Percentiles rank a stretch among this genome's conserved stretches.
Evolutionary conservation across 2,329 filamentous ascomycete genomes (phyloP).

Genomic region (Stagonosporopsis tanaceti): DNA sequence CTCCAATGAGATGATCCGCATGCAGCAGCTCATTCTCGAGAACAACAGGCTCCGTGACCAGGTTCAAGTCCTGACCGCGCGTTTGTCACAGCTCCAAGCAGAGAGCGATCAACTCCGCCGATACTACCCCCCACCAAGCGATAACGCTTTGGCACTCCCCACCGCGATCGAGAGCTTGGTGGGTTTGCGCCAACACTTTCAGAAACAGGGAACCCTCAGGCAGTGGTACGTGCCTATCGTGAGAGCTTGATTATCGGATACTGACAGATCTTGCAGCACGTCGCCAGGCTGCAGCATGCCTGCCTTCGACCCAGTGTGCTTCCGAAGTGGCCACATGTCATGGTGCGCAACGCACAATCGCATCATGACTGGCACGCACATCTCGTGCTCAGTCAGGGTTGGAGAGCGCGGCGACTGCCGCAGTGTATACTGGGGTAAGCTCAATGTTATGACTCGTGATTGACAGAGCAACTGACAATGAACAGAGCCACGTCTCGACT

Average conservation of each 20-base stretch:
- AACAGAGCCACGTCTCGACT: background rate
- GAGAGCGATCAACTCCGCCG: background rate
- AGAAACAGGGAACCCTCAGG: background rate
- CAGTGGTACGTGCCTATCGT: background rate
- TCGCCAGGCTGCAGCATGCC: background rate
- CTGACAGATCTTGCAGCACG: slow-evolving; percentile 1
- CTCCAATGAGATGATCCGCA: too few relatives aligned
- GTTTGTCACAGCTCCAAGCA: background rate
- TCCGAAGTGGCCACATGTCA: slow-evolving; percentile 8
- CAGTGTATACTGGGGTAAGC: slow-evolving; percentile 6
- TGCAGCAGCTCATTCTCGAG: background rate
- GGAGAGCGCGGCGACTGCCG: slow-evolving; percentile 3
- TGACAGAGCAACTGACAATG: background rate
- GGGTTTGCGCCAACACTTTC: background rate
- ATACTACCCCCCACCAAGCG: background rate
- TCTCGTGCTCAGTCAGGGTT: background rate
- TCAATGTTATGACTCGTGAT: too few relatives aligned
- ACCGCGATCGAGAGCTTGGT: background rate
- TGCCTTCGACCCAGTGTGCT: slow-evolving; percentile 7
- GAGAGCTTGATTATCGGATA: too few relatives aligned
- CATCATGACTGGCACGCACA: slow-evolving; percentile 3
- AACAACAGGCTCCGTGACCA: background rate
- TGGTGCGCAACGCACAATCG: slow-evolving; percentile 10
- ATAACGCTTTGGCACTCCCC: background rate
- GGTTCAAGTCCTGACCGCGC: background rate